Evolutionary conservation across 805 yeast genomes (phyloP).

Genomic region (Starmerella lactis-condensi): DNA sequence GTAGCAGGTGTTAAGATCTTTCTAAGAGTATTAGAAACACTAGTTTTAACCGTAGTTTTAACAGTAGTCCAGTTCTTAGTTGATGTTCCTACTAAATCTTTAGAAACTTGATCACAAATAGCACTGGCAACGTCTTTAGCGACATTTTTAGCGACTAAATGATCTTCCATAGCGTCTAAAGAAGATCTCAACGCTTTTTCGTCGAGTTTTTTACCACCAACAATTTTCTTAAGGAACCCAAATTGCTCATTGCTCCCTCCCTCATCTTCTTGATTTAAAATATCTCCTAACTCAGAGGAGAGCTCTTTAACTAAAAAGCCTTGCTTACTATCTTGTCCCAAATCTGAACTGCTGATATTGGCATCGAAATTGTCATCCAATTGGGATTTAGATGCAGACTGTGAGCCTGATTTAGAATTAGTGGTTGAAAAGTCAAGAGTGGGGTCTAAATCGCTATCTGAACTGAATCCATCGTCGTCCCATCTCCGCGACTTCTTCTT

Average conservation of each 20-base stretch:
- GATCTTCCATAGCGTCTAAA: constrained; percentile 48
- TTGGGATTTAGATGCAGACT: neutral
- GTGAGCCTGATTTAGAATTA: constrained; percentile 12
- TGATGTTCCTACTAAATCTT: constrained; percentile 51
- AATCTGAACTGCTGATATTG: constrained; percentile 17
- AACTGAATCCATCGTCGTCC: constrained; percentile 39
- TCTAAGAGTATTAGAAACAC: constrained; percentile 40
- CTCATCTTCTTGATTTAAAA: constrained; percentile 18
- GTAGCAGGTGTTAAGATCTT: constrained; percentile 79
- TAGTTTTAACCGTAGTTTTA: constrained; percentile 43
- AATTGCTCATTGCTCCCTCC: constrained; percentile 27
- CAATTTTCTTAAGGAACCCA: constrained; percentile 38
- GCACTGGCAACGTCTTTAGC: constrained; percentile 74
- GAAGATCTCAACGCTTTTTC: constrained; percentile 48
- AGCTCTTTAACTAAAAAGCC: constrained; percentile 56
- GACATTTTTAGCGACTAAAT: constrained; percentile 67
- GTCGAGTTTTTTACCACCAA: constrained; percentile 53
- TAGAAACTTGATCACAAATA: constrained; percentile 50
- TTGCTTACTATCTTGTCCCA: constrained; percentile 28
- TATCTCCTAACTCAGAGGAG: constrained; percentile 32
- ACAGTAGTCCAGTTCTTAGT: constrained; percentile 59
- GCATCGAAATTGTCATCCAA: neutral
- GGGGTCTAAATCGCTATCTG: constrained; percentile 28
- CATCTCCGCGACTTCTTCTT: constrained; percentile 39
- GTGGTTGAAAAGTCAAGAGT: constrained; percentile 38